Conservation (phyloP, 2,329 filamentous ascomycete genomes). For the Alternaria conjuncta region DNA sequence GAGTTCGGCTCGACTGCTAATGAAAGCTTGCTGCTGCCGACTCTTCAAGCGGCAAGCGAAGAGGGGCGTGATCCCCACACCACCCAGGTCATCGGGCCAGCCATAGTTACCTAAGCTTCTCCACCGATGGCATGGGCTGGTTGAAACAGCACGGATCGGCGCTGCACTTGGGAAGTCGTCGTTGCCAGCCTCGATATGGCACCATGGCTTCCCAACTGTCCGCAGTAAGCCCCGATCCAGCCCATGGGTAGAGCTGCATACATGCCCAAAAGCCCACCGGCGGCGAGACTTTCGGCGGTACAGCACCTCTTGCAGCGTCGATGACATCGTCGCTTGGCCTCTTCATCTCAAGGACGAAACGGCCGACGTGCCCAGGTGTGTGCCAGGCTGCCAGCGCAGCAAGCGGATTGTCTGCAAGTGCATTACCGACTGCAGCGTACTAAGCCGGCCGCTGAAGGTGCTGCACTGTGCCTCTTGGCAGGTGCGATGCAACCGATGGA, state of each 20-base stretch:
- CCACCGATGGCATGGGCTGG: constrained; percentile 16
- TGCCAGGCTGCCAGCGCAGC: constrained; percentile 9
- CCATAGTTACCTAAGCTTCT: constrained; percentile 9
- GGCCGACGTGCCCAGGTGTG: neutral
- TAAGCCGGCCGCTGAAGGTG: neutral
- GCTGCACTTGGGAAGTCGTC: neutral
- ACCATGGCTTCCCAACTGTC: neutral
- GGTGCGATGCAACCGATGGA: constrained; percentile 11
- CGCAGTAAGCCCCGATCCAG: constrained; percentile 3
- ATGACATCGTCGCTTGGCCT: neutral
- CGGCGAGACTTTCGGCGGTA: constrained; percentile 3
- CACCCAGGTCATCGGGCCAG: constrained; percentile 30
- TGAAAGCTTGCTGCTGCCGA: constrained; percentile 15
- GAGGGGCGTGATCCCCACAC: constrained; percentile 22
- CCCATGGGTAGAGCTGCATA: constrained; percentile 7
- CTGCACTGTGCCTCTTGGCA: constrained; percentile 9
- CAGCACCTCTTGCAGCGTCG: neutral
- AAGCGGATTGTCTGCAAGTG: neutral
- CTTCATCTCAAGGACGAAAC: neutral
- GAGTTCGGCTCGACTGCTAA: neutral
- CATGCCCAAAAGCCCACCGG: constrained; percentile 1
- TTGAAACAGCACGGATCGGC: constrained; percentile 7
- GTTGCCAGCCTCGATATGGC: constrained; percentile 5
- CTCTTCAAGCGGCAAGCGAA: constrained; percentile 24
- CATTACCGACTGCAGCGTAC: neutral